These are phyloP conservation scores for Leccinum longicurvipes DNA, from an alignment of 768 basidiomycete species.

Conservation along the genomic window DNA sequence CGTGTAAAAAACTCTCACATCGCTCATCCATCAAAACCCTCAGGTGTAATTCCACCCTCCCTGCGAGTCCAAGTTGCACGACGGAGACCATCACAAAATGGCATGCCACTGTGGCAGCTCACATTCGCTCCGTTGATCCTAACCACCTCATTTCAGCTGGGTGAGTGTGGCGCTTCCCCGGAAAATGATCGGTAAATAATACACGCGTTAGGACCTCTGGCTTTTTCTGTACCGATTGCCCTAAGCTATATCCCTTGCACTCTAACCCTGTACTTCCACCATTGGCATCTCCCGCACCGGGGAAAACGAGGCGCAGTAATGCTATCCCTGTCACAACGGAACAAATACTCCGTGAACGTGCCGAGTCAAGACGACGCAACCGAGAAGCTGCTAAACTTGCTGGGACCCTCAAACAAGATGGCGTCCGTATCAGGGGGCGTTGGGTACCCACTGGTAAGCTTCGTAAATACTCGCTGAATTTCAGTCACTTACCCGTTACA, in stretches of 20 bases:
- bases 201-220: slow-evolving; percentile 44
- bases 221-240: slow-evolving; percentile 55
- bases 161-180: slow-evolving; percentile 32
- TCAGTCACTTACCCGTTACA: slow-evolving; percentile 1
- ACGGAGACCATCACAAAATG: slow-evolving; percentile 54
- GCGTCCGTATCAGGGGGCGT: slow-evolving; percentile 53
- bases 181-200: neutral
- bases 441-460: slow-evolving; percentile 54
- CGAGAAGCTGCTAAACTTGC: slow-evolving; percentile 35
- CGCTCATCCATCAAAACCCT: slow-evolving; percentile 1
- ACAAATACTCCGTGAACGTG: slow-evolving; percentile 46
- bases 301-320: slow-evolving; percentile 35
- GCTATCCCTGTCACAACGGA: slow-evolving; percentile 44
- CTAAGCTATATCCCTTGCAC: slow-evolving; percentile 48
- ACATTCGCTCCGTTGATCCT: slow-evolving; percentile 47
- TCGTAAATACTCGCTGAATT: neutral
- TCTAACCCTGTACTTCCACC: slow-evolving; percentile 28
- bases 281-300: slow-evolving; percentile 40
- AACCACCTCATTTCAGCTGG: slow-evolving; percentile 67
- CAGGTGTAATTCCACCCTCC: slow-evolving; percentile 58
- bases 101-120: slow-evolving; percentile 46
- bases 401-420: slow-evolving; percentile 33
- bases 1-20: neutral
- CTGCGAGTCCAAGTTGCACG: slow-evolving; percentile 41
- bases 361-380: slow-evolving; percentile 44